Conservation (phyloP, 768 basidiomycete species). For the Holtermannia corniformis region DNA sequence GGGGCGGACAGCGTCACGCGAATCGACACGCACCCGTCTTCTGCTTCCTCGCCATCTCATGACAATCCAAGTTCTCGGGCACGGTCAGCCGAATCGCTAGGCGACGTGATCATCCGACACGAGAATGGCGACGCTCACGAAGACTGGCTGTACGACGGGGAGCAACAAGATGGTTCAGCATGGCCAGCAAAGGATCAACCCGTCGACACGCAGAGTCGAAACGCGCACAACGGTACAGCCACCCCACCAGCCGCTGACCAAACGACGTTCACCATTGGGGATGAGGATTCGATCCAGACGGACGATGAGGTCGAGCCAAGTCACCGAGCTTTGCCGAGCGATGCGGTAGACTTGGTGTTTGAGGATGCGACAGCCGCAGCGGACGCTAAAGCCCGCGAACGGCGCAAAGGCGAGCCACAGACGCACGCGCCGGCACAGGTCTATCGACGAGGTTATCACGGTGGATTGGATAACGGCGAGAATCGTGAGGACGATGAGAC, state of each 20-base stretch:
- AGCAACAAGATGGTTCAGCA: slow-evolving; percentile 23
- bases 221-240: too few species aligned
- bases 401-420: slow-evolving; percentile 55
- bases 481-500: background rate
- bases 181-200: slow-evolving; percentile 14
- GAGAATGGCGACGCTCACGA: slow-evolving; percentile 3
- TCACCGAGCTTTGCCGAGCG: slow-evolving; percentile 37
- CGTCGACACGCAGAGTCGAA: too few species aligned
- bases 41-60: slow-evolving; percentile 1
- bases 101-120: background rate
- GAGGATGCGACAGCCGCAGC: slow-evolving; percentile 55
- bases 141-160: slow-evolving; percentile 34
- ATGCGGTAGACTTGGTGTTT: slow-evolving; percentile 84
- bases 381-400: slow-evolving; percentile 48
- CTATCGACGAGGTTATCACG: slow-evolving; percentile 6
- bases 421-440: slow-evolving; percentile 33
- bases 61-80: background rate
- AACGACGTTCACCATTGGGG: background rate
- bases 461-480: too few species aligned
- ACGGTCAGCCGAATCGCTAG: background rate
- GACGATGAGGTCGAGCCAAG: slow-evolving; percentile 19
- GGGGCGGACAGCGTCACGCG: slow-evolving; percentile 29
- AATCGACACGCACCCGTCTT: slow-evolving; percentile 7
- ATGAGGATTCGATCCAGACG: slow-evolving; percentile 20
- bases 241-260: background rate